Evolutionary conservation across 129 eudicot genomes (phyloP), one percentile per base, ranked within the genome.

Genomic region (Logfia minima): DNA sequence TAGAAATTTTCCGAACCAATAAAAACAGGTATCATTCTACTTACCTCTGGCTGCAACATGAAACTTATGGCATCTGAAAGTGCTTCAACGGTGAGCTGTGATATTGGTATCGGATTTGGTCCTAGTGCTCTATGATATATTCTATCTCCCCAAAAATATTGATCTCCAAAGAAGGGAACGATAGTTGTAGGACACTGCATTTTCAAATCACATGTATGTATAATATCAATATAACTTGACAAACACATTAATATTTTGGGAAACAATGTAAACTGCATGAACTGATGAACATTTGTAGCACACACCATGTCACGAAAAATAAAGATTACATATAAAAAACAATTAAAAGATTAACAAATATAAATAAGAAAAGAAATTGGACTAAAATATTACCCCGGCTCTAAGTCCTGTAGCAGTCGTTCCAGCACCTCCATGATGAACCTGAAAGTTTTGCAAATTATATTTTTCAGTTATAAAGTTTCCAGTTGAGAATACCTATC

Each of bases 341-440:
- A 17, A 17, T 6, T 56, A 7, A 0, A 58, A 22, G 26, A 21
- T 22, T 19, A 58, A 58, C 23, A 58, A 2, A n/a, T 10, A 58
- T 9, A 58, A 67, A 35, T n/a, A 68, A 55, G 3, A 4, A 45
- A 6, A 19, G 7, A 3, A 3, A 16, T 32, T 1, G 23, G 59
- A 6, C 5, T 18, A 59, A 65, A 72, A 41, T 35, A 68, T 76
- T 89, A 95, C 99, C 94, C 99, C 99, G 0, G 99, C 96, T 74
- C 83, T 86, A 66, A 95, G 76, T 79, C 99, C 97, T 60, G 97
- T 89, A 8, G 99, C 99, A 22, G 99, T 95, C 53, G 99, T 95
- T 86, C 99, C 99, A 80, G 99, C 99, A 31, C 99, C 99, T 73
- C 97, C 97, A 77, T 94, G 98, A 87, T 94, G 98, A 79, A 94